Percentiles rank a stretch among this genome's conserved stretches.
phyloP scores from a whole-genome alignment of 176 grass and related monocot species.

The Stipa capillata region DNA sequence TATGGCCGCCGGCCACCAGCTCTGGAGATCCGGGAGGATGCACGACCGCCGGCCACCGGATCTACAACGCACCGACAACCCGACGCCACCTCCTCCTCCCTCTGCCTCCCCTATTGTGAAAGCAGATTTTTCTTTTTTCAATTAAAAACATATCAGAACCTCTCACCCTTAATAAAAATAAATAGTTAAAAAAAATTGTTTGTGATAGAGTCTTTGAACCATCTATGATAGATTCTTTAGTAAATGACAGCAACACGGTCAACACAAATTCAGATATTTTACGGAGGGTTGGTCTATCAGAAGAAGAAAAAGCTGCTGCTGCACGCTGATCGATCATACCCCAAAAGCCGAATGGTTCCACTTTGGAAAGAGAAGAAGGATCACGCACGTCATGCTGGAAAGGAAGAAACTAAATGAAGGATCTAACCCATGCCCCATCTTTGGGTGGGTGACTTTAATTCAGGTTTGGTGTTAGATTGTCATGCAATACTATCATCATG shows the following conservation, averaged over 20 bases:
- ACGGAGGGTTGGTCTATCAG: neutral
- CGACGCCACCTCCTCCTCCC: too few species aligned
- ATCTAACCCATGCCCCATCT: neutral
- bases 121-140: too few species aligned
- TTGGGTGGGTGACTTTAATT: neutral
- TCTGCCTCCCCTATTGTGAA: too few species aligned
- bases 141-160: too few species aligned
- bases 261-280: neutral
- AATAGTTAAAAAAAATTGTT: too few species aligned
- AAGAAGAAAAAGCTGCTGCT: neutral
- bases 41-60: too few species aligned
- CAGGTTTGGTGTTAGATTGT: conserved; percentile 10
- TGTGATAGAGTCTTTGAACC: too few species aligned
- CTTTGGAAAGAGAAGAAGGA: neutral
- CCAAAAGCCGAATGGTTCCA: neutral
- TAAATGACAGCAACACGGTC: neutral
- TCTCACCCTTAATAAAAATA: too few species aligned
- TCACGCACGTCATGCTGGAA: neutral
- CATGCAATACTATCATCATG: neutral
- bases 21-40: too few species aligned
- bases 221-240: too few species aligned
- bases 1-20: too few species aligned
- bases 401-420: neutral
- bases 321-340: neutral
- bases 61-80: too few species aligned